These are phyloP conservation scores for Exsudoporus frostii DNA, from an alignment of 768 basidiomycete genomes.

Conservation along the genomic window DNA sequence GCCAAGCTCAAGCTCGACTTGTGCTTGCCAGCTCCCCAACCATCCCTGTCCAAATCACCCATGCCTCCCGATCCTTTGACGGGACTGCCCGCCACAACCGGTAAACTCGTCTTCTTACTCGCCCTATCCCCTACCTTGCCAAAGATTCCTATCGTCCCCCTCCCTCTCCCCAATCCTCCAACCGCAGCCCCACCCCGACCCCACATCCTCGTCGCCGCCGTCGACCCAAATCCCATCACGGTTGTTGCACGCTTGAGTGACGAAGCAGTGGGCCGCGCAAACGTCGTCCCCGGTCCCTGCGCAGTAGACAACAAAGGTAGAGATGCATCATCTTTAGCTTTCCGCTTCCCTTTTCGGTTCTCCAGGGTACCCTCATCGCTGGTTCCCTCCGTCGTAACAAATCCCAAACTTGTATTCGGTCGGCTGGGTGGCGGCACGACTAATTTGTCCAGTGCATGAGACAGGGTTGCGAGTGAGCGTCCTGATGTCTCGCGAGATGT, in stretches of 20 bases:
- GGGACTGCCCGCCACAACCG: conserved; percentile 45
- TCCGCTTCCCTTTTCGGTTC: conserved; percentile 13
- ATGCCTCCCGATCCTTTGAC: conserved; percentile 35
- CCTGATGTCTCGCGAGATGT: conserved; percentile 6
- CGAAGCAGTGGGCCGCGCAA: conserved; percentile 30
- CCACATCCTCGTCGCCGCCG: not conserved
- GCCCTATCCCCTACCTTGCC: conserved; percentile 27
- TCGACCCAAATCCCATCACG: conserved; percentile 7
- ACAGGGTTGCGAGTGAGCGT: conserved; percentile 59
- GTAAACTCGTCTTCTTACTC: conserved; percentile 44
- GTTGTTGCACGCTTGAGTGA: conserved; percentile 29
- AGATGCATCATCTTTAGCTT: conserved; percentile 23
- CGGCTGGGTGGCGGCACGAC: conserved; percentile 60
- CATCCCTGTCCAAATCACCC: not conserved
- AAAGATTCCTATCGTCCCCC: conserved; percentile 20
- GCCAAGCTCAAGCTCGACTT: not conserved
- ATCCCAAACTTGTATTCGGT: conserved; percentile 71
- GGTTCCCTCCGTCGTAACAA: conserved; percentile 36
- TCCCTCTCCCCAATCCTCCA: conserved; percentile 4
- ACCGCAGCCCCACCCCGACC: conserved; percentile 1
- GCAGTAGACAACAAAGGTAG: conserved; percentile 4
- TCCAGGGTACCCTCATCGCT: conserved; percentile 2
- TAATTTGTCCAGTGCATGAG: conserved; percentile 69
- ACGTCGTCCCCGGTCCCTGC: conserved; percentile 8
- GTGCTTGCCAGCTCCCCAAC: not conserved